Conservation (phyloP, 176 grass and related monocot species). For the Microstegium vimineum region DNA sequence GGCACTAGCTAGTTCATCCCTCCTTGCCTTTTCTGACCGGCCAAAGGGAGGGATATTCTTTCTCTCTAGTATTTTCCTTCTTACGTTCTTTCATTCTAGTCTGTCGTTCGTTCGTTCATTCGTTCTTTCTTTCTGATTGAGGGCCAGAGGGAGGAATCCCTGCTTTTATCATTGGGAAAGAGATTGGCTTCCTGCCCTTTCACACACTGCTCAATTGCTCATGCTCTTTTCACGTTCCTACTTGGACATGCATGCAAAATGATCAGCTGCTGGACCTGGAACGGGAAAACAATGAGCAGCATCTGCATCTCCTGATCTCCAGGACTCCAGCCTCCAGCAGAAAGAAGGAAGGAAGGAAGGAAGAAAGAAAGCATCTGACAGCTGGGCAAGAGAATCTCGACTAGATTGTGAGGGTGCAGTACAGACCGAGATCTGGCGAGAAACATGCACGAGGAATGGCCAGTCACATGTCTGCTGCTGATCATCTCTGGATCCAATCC, state of each 20-base stretch:
- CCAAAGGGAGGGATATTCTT: not conserved
- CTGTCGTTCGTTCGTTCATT: no score
- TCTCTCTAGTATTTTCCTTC: no score
- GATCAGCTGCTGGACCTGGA: not conserved
- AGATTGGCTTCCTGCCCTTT: not conserved
- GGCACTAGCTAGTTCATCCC: not conserved
- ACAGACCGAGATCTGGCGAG: not conserved
- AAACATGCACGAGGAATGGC: not conserved
- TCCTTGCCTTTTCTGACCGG: conserved; percentile 13
- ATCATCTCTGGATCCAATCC: not conserved
- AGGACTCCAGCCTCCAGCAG: not conserved
- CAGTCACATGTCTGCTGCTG: not conserved
- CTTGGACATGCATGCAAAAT: not conserved
- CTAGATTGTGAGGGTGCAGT: not conserved
- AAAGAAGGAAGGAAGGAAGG: not conserved
- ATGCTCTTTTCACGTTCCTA: not conserved
- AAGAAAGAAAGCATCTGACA: not conserved
- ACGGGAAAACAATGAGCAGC: not conserved
- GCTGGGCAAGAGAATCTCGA: conserved; percentile 4
- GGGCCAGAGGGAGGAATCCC: not conserved
- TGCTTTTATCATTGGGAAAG: conserved; percentile 22
- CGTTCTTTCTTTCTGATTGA: no score
- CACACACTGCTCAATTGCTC: no score
- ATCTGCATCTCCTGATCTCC: not conserved
- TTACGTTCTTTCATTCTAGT: no score